Base-by-base conservation (phyloP, 768 basidiomycete species). In the Leccinum disarticulatum region DNA sequence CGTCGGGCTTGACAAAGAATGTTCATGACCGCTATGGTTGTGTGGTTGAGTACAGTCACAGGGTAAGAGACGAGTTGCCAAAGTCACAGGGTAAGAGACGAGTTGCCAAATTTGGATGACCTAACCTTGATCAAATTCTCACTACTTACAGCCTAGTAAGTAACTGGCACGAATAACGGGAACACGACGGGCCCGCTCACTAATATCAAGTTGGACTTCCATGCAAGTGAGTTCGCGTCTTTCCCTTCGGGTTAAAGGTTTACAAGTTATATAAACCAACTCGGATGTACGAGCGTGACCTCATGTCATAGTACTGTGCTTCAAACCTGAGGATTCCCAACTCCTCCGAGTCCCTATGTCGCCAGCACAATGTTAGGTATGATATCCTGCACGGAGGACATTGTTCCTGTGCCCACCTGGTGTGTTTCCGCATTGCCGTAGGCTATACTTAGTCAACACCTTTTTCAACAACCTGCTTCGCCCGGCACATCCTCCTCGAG, bases 1-100 rank as follows among this genome's bases (percentile, higher is more conserved):
- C 61, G 63, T 35, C 57, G 65, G 14, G 65, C 70, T 52, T 58
- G 65, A 31, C 31, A 67, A 54, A 70, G 46, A 5, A 51, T 8
- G 48, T 58, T 69, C 69, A 70, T 70, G 69, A 19, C 19, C 13
- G 54, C 52, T 52, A 9, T 52, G 38, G 55, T 50, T 19, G 58
- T 22, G 22, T 22, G 22, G 22, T 22, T 22, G 22, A 22, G 22
- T 22, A 22, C 22, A 54, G 33, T 35, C 33, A 48, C 52, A 35
- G 33, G 33, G 25, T 27, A n/a, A 11, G 15, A 43, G 57, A 55
- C 8, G 52, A 25, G 19, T 59, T 66, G 46, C 67, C 64, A 57
- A 62, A 62, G 33, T 35, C 33, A 48, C 52, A 35, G 33, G 33
- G 25, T 27, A n/a, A 11, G 15, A 43, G 57, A 55, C 8, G 52